Base-by-base conservation (phyloP, 2,329 filamentous ascomycete species). In the Neofusicoccum kwambonambiense region DNA sequence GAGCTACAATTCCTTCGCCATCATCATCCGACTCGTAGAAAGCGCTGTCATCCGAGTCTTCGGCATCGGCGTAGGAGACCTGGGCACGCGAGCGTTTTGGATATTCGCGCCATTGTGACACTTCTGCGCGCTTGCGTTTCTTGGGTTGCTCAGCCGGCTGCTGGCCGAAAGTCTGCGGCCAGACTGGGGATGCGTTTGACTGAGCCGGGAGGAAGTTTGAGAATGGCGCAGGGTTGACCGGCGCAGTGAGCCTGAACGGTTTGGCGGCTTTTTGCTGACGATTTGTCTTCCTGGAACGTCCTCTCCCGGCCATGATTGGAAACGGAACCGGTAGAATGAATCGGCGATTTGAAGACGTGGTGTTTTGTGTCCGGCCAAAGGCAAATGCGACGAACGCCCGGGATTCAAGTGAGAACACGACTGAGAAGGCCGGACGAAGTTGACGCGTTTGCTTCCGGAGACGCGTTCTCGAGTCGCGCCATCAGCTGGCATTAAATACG, bases 1-100 rank as follows among this genome's bases (percentile, higher is more conserved):
- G 56, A 8, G 56, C 7, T 22, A 13, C 7, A 17, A 47, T 27
- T 3, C 31, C 42, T 12, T 60, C 56, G 42, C 39, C 42, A 31
- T 60, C 39, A 11, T 22, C n/a, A 35, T 60, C 56, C 3, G 56
- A 47, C 4, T 27, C 56, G 42, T 49, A 60, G 56, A 60, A 60
- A 8, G 56, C 56, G 15, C 56, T 60, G 42, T 60, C 56, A 12
- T 60, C 41, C 8, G 56, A 49, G 11, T 47, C 31, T 12, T 60
- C 56, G 12, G 42, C 42, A 9, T 60, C 56, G 31, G 56, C 56
- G 39, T 47, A 60, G 3, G 56, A 47, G 31, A 60, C 39, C 39
- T 45, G 41, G 3, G 9, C 6, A n/a, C 56, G 41, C 42, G 27
- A 17, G n/a, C 56, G 56, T n/a, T 35, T 60, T 8, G 41, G n/a